These are phyloP conservation scores for Ophiostoma novo-ulmi DNA, from an alignment of 2,329 filamentous ascomycete species.

Conservation along the genomic window DNA sequence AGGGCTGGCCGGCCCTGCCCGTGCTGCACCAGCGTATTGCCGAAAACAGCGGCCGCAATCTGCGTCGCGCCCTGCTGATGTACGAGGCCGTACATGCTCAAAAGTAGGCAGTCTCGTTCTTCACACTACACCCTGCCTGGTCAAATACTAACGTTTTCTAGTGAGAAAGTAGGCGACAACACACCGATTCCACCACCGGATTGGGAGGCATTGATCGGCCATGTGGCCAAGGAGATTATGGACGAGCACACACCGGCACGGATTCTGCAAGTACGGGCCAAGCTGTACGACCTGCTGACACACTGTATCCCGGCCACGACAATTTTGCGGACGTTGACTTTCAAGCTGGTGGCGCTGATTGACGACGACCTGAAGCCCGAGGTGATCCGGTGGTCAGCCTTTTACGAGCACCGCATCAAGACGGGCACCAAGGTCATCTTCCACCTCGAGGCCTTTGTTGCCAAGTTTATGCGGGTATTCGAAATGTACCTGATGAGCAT, in stretches of 20 bases:
- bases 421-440: slow-evolving; percentile 95
- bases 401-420: slow-evolving; percentile 93
- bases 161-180: slow-evolving; percentile 81
- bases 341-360: slow-evolving; percentile 81
- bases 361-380: slow-evolving; percentile 88
- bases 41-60: slow-evolving; percentile 81
- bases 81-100: slow-evolving; percentile 96
- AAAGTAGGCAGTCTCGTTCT: slow-evolving; percentile 58
- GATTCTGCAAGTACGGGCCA: slow-evolving; percentile 81
- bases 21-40: slow-evolving; percentile 81
- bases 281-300: slow-evolving; percentile 94
- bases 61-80: slow-evolving; percentile 88
- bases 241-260: slow-evolving; percentile 86
- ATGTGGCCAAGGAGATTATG: slow-evolving; percentile 90
- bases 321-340: slow-evolving; percentile 89
- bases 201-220: slow-evolving; percentile 86
- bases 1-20: slow-evolving; percentile 73
- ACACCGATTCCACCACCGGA: slow-evolving; percentile 92
- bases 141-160: slow-evolving; percentile 36
- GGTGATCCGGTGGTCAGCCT: slow-evolving; percentile 91
- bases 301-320: slow-evolving; percentile 96
- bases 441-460: slow-evolving; percentile 95
- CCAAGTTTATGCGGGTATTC: slow-evolving; percentile 94
- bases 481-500: slow-evolving; percentile 90
- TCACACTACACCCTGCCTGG: not conserved